Conservation (phyloP, 2,329 filamentous ascomycete species). For the Verticillium albo-atrum region DNA sequence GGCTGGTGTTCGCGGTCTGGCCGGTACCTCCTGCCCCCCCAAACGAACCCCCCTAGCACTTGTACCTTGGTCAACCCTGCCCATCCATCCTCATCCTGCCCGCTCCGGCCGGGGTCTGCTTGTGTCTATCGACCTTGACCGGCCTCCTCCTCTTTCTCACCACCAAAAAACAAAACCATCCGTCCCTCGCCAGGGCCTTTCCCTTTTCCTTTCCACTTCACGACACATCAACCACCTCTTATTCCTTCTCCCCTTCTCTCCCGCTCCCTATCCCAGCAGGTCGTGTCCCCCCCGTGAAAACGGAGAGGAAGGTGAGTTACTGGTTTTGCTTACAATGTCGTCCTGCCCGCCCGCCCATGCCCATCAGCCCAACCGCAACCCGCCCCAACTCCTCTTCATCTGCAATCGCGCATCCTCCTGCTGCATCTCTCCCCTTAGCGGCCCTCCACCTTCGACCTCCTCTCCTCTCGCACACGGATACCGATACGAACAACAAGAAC, state of each 20-base stretch:
- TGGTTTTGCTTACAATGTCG: not conserved
- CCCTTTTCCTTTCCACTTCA: conserved; percentile 24
- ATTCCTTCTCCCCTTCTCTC: conserved; percentile 3
- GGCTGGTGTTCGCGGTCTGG: not conserved
- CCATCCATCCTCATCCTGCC: not conserved
- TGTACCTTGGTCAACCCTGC: not conserved
- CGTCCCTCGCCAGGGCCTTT: conserved; percentile 12
- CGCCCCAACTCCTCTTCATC: conserved; percentile 3
- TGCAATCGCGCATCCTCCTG: not conserved
- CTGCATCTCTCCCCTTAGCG: conserved; percentile 1
- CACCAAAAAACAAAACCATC: conserved; percentile 15
- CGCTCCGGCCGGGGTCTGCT: not conserved
- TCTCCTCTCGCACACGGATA: conserved; percentile 4
- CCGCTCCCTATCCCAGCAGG: conserved; percentile 3
- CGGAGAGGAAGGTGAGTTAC: conserved; percentile 14
- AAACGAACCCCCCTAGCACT: not conserved
- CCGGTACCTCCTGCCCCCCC: not conserved
- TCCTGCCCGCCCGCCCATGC: conserved; percentile 8
- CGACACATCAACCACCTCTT: conserved; percentile 28
- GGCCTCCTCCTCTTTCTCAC: conserved; percentile 11
- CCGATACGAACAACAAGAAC: not conserved
- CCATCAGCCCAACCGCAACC: conserved; percentile 5
- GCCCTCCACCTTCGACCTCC: not conserved
- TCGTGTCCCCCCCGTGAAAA: conserved; percentile 8
- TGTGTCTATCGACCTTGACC: not conserved